These are phyloP conservation scores for Pythium phragmiticola DNA, from an alignment of 352 stramenopile genomes.

Conservation along the genomic window DNA sequence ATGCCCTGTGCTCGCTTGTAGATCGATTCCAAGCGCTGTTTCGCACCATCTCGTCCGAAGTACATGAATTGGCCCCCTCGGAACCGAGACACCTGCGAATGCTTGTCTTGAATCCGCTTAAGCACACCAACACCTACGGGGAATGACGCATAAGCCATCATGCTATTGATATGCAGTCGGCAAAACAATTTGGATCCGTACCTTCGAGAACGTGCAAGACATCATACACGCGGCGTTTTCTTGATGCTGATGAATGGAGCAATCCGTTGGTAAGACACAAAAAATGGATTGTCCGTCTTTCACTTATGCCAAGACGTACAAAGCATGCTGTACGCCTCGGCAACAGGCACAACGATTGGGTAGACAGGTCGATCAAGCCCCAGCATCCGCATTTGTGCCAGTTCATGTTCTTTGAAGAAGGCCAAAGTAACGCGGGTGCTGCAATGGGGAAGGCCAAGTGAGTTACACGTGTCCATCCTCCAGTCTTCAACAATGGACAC, in stretches of 20 bases:
- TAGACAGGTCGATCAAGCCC: constrained; percentile 24
- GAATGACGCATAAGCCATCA: too few relatives aligned
- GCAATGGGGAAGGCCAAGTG: not conserved
- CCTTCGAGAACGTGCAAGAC: constrained; percentile 80
- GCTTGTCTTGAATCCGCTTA: constrained; percentile 44
- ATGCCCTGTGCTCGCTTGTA: constrained; percentile 17
- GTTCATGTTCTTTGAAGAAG: constrained; percentile 70
- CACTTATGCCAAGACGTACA: constrained; percentile 27
- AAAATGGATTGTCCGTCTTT: not conserved
- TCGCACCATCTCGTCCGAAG: constrained; percentile 41
- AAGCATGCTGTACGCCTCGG: constrained; percentile 68
- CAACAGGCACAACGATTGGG: constrained; percentile 50
- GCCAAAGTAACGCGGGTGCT: constrained; percentile 52
- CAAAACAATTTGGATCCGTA: constrained; percentile 12
- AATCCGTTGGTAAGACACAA: not conserved
- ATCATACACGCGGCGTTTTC: constrained; percentile 75
- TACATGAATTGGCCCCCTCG: constrained; percentile 51
- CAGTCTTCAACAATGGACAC: not conserved
- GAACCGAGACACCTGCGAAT: constrained; percentile 32
- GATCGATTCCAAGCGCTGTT: constrained; percentile 43
- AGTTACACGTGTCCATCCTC: not conserved
- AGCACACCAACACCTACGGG: constrained; percentile 55
- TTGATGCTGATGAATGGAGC: constrained; percentile 37
- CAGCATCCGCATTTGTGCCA: constrained; percentile 24
- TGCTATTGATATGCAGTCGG: too few relatives aligned